Base-by-base conservation (phyloP, 2,329 filamentous ascomycete genomes). In the Ilyonectria sp. region DNA sequence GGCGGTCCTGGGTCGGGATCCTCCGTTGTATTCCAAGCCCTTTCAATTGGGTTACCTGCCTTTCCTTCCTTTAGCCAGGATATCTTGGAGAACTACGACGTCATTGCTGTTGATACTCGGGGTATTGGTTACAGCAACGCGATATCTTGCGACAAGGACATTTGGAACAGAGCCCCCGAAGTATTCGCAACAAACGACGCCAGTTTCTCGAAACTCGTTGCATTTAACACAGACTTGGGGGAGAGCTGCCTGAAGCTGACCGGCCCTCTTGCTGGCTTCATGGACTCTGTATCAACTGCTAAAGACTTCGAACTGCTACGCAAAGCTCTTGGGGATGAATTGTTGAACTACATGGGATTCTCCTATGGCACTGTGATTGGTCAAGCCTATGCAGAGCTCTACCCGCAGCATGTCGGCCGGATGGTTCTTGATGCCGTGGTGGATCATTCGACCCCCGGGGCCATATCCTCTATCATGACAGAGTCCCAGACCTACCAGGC, bases 31-130 rank as follows among this genome's bases (percentile, higher is more conserved):
- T 33, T 67, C 1, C 49, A 65, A 1, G 49, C 70, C 2, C 29
- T 59, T 15, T 44, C 56, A 4, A 29, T 26, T 3, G 56, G 56
- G 5, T 49, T 59, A 8, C 56, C 44, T 1, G 54, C 62, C 1
- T 37, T 37, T 37, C 33, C 33, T 37, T 10, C 33, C 13, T 71
- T 76, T 23, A 71, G 67, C 2, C 23, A 55, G 11, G 61, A 73
- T 1, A 50, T 76, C 6, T 40, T 69, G 1, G 67, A 74, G 11
- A 68, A 78, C 40, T 85, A 80, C 65, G 82, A 84, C 43, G 78
- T 85, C 19, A 80, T 85, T 40, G 81, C 82, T 0, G 82, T 84
- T 31, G 83, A 85, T 53, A 82, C 83, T 0, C 79, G 83, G 0
- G 83, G 82, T 0, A 81, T 83, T 3, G 82, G 82, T 21, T 76